Evolutionary conservation across 805 yeast genomes (phyloP).

Genomic region (Cyberlindnera suaveolens): DNA sequence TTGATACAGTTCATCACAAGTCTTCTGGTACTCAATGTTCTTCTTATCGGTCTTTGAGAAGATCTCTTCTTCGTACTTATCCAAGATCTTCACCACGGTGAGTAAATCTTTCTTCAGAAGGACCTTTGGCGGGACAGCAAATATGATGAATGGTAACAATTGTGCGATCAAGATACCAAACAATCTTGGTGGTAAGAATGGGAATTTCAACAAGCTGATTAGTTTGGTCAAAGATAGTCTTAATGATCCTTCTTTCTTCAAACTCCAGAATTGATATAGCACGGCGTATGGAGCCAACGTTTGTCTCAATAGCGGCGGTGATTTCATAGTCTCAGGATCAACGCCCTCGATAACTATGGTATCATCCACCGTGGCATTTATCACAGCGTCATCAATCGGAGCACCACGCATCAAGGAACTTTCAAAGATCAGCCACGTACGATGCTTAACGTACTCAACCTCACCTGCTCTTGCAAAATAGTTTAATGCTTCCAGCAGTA

Average conservation of each 20-base stretch:
- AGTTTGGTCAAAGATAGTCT: conserved; percentile 26
- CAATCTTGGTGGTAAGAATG: conserved; percentile 47
- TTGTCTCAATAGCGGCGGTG: conserved; percentile 58
- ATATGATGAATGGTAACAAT: conserved; percentile 35
- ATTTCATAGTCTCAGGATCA: conserved; percentile 22
- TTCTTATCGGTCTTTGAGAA: conserved; percentile 7
- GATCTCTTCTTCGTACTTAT: conserved; percentile 14
- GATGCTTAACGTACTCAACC: conserved; percentile 39
- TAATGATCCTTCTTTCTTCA: conserved; percentile 23
- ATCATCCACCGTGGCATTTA: conserved; percentile 43
- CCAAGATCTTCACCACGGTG: conserved; percentile 15
- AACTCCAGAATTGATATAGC: conserved; percentile 42
- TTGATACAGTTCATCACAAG: conserved; percentile 19
- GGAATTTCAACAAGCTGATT: conserved; percentile 39
- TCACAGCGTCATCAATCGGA: conserved; percentile 50
- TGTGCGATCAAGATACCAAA: conserved; percentile 45
- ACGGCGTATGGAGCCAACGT: conserved; percentile 69
- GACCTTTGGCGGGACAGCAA: conserved; percentile 17
- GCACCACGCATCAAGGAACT: conserved; percentile 46
- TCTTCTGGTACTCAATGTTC: conserved; percentile 7
- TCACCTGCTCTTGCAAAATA: conserved; percentile 63
- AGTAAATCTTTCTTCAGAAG: conserved; percentile 17
- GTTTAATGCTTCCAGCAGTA: conserved; percentile 52
- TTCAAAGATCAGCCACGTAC: conserved; percentile 59
- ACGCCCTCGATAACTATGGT: conserved; percentile 24